Base-by-base conservation (phyloP, 2,329 filamentous ascomycete species). In the Akanthomyces muscarius region DNA sequence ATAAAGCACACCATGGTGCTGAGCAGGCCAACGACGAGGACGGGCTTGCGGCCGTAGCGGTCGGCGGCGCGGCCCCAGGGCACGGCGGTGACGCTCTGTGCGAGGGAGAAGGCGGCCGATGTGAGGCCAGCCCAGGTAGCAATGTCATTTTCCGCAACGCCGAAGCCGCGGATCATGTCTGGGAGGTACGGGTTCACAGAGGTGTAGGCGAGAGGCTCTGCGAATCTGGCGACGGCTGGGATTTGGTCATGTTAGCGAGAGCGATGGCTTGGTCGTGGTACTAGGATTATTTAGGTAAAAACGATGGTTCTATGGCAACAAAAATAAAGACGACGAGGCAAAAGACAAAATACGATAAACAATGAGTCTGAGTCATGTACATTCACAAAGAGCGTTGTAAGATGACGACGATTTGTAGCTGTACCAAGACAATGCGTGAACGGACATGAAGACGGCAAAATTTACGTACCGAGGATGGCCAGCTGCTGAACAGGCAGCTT, bases 121-220 rank as follows among this genome's bases (percentile, higher is more conserved):
- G 87, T 89, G 63, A 91, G 77, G 58, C 89, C 89, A n/a, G 88
- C 90, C 89, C 89, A 94, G 78, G 87, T 89, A 48, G 90, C 90
- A 28, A 96, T 84, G 51, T 91, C 81, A 68, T 89, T 84, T 67
- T 86, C 83, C 8, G 84, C 81, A 18, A 96, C 80, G 11, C 89
- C 87, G 66, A 96, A 92, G 72, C 86, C 89, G 68, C 88, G 83
- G 63, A 96, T 89, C 90, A 96, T 95, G 75, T 93, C 90, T 13
- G 90, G 90, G 66, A 89, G 81, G 68, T 81, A 83, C 72, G 89
- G 89, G 65, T 88, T 88, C 66, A 91, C 86, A 28, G 88, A 90
- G 16, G 89, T 91, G 69, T 90, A 79, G 8, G 89, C 84, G 65
- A 89, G 77, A 10, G 90, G 90, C 73, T 94, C 90, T 65, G 90